Base-by-base conservation (phyloP, 768 basidiomycete species). In the Xanthoconium purpureum region DNA sequence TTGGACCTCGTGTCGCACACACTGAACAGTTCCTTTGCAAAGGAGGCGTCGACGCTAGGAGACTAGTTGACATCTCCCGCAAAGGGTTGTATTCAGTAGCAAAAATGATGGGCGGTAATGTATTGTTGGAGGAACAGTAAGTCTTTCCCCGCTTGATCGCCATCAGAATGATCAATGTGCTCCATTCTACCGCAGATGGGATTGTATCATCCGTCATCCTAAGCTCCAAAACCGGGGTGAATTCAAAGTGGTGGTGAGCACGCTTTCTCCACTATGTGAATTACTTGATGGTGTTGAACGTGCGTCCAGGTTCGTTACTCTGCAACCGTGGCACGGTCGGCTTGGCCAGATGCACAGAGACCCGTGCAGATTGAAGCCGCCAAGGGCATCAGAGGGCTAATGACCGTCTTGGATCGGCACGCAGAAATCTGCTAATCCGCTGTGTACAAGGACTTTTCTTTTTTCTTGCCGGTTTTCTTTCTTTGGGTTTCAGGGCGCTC, bases 321-420 rank as follows among this genome's bases (percentile, higher is more conserved):
- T 39, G 73, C 74, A 5, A 74, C 65, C 35, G 72, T 75, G 48
- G 73, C 73, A 30, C 72, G 73, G 62, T 73, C 74, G 40, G 35
- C 42, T 38, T 62, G 62, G 53, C 69, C 72, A 52, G 73, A 74
- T 63, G 74, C 68, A n/a, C 73, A 75, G 53, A 67, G 32, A 50
- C 75, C 74, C n/a, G 67, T 75, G 7, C 60, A 68, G 29, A 64
- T 75, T 28, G 66, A 72, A 30, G 71, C 74, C 28, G 74, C 70
- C 18, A 62, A 71, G 52, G 73, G 74, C 47, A 56, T 75, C 35
- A 66, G 54, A 43, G 74, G 74, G 13, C 44, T 75, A 47, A 75
- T 75, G 74, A 75, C 75, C 38, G 65, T 75, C 40, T 10, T 74
- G 52, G 60, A 74, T 49, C 71, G 75, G 24, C 61, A 73, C 5